These are phyloP conservation scores for Verticillium alfalfae DNA, from an alignment of 2,329 filamentous ascomycete genomes.

Conservation along the genomic window DNA sequence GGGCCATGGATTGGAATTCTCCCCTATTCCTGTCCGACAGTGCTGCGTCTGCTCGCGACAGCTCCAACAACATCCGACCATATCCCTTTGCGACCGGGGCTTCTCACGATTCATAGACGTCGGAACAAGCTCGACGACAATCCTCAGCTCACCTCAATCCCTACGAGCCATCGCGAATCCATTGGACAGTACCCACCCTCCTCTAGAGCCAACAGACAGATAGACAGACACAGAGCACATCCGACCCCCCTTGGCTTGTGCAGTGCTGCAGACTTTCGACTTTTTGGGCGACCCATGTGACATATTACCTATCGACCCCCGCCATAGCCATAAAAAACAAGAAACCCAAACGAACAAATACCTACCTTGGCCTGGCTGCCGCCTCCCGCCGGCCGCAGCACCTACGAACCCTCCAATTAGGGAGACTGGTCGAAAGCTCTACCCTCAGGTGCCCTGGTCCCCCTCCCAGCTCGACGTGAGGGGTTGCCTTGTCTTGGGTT, in stretches of 20 bases:
- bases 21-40: neutral
- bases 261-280: neutral
- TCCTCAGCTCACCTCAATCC: neutral
- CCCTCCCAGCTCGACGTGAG: conserved; percentile 7
- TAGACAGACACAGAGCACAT: too few species aligned
- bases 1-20: neutral
- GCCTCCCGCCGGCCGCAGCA: conserved; percentile 7
- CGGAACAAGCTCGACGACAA: neutral
- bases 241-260: neutral
- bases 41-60: neutral
- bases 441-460: neutral
- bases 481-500: conserved; percentile 3
- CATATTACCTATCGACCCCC: conserved; percentile 9
- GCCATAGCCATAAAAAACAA: conserved; percentile 1
- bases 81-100: neutral
- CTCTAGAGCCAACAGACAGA: neutral
- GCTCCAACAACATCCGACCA: neutral
- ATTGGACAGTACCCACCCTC: conserved; percentile 7
- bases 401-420: conserved; percentile 7
- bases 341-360: neutral
- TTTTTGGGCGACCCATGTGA: conserved; percentile 10
- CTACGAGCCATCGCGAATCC: conserved; percentile 1
- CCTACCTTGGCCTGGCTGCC: conserved; percentile 5
- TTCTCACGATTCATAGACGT: neutral
- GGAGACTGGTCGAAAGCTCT: neutral